phyloP scores from a whole-genome alignment of 176 grass and related monocot genomes.

The Avena insularis region DNA sequence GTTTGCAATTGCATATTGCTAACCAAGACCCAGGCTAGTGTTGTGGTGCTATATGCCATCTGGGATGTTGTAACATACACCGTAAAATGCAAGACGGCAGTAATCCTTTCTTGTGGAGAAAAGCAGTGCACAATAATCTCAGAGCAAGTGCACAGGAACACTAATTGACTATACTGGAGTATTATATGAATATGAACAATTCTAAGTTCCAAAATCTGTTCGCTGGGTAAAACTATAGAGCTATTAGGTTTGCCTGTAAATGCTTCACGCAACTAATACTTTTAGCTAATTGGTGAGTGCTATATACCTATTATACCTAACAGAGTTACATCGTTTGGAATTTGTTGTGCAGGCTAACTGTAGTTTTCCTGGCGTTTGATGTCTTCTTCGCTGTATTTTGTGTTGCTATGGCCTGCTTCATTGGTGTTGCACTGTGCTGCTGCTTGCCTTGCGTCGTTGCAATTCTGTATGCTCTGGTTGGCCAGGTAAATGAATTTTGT shows the following conservation, averaged over 20 bases:
- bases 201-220: background rate
- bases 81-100: background rate
- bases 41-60: background rate
- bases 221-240: background rate
- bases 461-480: constrained; percentile 90
- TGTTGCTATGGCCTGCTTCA: constrained; percentile 80
- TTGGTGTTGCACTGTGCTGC: constrained; percentile 95
- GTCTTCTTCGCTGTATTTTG: constrained; percentile 89
- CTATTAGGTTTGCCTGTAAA: background rate
- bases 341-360: constrained; percentile 62
- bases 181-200: background rate
- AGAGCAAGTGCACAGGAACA: background rate
- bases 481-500: constrained; percentile 63
- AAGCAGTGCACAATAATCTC: background rate
- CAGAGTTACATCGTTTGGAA: constrained; percentile 9
- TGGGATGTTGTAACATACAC: background rate
- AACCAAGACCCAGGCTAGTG: background rate
- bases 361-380: constrained; percentile 90
- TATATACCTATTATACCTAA: background rate
- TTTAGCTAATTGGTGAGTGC: constrained; percentile 1
- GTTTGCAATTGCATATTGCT: background rate
- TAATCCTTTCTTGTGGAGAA: background rate
- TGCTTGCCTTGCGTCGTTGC: constrained; percentile 95
- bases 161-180: background rate
- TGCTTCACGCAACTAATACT: background rate